These are phyloP conservation scores for Jatropha podagrica DNA, from an alignment of 441 rosid species.

Conservation along the genomic window DNA sequence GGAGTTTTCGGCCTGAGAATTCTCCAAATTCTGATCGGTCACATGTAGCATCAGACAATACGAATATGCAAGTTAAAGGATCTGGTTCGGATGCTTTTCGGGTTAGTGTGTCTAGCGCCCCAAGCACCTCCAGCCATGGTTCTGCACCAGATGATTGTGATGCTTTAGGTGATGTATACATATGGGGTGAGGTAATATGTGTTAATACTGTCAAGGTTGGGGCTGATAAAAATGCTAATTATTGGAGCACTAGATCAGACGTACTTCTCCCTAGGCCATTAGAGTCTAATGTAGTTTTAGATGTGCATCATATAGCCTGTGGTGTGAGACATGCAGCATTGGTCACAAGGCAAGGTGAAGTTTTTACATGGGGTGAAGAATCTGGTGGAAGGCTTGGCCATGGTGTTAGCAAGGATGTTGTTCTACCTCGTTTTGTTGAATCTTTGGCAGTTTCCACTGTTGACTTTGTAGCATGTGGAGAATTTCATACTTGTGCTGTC, in stretches of 20 bases:
- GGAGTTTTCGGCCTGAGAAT: conserved; percentile 54
- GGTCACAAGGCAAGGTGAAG: conserved; percentile 91
- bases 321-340: conserved; percentile 92
- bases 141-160: conserved; percentile 94
- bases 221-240: conserved; percentile 53
- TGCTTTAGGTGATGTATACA: conserved; percentile 91
- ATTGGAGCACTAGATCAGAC: conserved; percentile 61
- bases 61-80: conserved; percentile 84
- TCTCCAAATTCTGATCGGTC: conserved; percentile 67
- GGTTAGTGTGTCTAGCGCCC: conserved; percentile 93
- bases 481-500: conserved; percentile 93
- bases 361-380: conserved; percentile 97
- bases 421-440: conserved; percentile 78
- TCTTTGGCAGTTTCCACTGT: conserved; percentile 60
- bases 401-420: conserved; percentile 77
- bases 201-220: conserved; percentile 60
- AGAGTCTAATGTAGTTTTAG: conserved; percentile 85
- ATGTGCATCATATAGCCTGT: conserved; percentile 87
- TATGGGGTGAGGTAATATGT: conserved; percentile 91
- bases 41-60: conserved; percentile 81
- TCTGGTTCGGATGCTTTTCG: conserved; percentile 86
- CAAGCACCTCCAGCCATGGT: conserved; percentile 94
- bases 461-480: conserved; percentile 96
- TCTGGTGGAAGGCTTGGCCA: conserved; percentile 97
- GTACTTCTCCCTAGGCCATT: conserved; percentile 77